Percentiles rank a stretch among this genome's conserved stretches.
phyloP scores from a whole-genome alignment of 2,329 filamentous ascomycete genomes.

The Lasiodiplodia hormozganensis region DNA sequence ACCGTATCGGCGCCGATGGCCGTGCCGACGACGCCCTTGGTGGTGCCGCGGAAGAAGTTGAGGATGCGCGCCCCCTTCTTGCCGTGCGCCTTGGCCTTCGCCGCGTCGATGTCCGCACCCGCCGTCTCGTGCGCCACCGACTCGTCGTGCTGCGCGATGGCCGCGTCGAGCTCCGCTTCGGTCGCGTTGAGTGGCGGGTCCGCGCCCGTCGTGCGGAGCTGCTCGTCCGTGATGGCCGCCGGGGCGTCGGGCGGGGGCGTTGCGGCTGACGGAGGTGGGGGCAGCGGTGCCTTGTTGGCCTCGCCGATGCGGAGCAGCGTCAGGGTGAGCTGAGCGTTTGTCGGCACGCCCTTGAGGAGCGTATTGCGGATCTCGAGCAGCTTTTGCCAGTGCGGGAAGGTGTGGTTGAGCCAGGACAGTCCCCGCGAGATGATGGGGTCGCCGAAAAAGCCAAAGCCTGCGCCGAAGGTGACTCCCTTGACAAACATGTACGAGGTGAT shows the following conservation, averaged over 20 bases:
- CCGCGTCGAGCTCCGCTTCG: constrained; percentile 69
- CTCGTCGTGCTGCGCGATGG: constrained; percentile 57
- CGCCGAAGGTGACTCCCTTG: constrained; percentile 70
- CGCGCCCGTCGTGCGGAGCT: constrained; percentile 60
- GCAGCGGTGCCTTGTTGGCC: constrained; percentile 78
- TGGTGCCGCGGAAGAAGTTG: constrained; percentile 71
- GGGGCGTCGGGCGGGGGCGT: constrained; percentile 58
- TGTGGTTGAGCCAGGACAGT: constrained; percentile 65
- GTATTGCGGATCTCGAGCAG: constrained; percentile 70
- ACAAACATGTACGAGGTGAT: constrained; percentile 58
- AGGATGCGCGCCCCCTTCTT: constrained; percentile 61
- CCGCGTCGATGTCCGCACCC: constrained; percentile 59
- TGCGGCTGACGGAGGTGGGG: constrained; percentile 60
- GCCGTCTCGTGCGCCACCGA: constrained; percentile 56
- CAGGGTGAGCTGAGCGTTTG: constrained; percentile 82
- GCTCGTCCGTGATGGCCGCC: constrained; percentile 56
- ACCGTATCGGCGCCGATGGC: constrained; percentile 74
- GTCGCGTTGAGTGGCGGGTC: constrained; percentile 67
- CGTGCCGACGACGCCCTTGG: constrained; percentile 75
- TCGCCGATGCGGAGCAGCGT: constrained; percentile 84
- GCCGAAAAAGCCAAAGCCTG: constrained; percentile 81
- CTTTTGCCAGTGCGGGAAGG: constrained; percentile 75
- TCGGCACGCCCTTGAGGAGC: constrained; percentile 80
- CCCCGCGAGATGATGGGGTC: constrained; percentile 73
- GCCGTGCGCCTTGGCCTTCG: constrained; percentile 52